phyloP scores from a whole-genome alignment of 2,329 filamentous ascomycete genomes.

The Furcasterigmium sp. region DNA sequence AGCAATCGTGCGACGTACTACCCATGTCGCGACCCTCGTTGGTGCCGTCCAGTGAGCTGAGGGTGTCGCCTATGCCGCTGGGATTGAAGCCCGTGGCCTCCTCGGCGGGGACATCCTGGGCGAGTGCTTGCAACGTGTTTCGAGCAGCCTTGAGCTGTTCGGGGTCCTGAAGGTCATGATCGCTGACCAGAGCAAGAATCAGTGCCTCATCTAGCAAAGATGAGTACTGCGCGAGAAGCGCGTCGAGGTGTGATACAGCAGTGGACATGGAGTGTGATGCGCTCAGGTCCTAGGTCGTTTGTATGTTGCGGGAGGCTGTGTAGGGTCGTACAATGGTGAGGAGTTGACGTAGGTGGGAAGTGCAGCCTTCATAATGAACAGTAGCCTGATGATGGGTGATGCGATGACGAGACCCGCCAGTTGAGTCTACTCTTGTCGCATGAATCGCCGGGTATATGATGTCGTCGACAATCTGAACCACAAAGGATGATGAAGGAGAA shows the following conservation, averaged over 20 bases:
- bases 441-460: no score
- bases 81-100: conserved; percentile 75
- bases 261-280: neutral
- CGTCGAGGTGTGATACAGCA: neutral
- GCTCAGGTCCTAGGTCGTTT: no score
- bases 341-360: neutral
- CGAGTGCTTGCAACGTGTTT: conserved; percentile 59
- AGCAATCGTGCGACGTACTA: conserved; percentile 16
- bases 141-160: conserved; percentile 49
- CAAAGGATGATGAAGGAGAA: no score
- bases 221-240: conserved; percentile 51
- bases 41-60: conserved; percentile 16
- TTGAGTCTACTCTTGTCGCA: no score
- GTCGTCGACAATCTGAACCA: no score
- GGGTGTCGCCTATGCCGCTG: conserved; percentile 57
- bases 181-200: conserved; percentile 68
- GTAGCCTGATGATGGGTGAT: neutral
- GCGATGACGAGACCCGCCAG: no score
- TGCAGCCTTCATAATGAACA: neutral
- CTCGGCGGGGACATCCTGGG: conserved; percentile 57
- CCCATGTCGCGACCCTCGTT: conserved; percentile 16
- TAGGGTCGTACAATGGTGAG: neutral
- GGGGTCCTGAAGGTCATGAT: conserved; percentile 59
- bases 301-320: neutral
- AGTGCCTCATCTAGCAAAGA: conserved; percentile 72